A percentile compares a stretch with the other conserved stretches of the same genome.
Conservation (phyloP, 139 green algal genomes). For the Pleodorina starrii region DNA sequence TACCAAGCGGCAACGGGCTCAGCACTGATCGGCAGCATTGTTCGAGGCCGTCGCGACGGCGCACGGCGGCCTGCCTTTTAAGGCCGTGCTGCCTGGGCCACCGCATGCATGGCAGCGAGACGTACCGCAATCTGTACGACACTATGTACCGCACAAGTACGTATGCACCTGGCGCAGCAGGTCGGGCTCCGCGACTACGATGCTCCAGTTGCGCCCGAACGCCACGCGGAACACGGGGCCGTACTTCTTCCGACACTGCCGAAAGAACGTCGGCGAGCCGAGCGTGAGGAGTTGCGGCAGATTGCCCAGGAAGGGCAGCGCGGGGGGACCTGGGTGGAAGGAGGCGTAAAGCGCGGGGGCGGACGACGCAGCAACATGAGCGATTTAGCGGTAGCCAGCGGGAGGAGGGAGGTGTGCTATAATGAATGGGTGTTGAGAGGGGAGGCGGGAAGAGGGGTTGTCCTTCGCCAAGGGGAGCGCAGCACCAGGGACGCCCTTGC, state of each 20-base stretch:
- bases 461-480: too few relatives aligned
- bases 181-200: slow-evolving; percentile 60
- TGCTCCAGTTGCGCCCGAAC: slow-evolving; percentile 41
- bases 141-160: background rate
- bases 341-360: too few relatives aligned
- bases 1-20: background rate
- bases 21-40: background rate
- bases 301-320: slow-evolving; percentile 55
- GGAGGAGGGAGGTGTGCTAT: too few relatives aligned
- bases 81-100: too few relatives aligned
- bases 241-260: slow-evolving; percentile 54
- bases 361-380: too few relatives aligned
- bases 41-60: too few relatives aligned
- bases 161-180: slow-evolving; percentile 34
- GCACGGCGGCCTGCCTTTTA: too few relatives aligned
- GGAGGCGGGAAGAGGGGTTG: too few relatives aligned
- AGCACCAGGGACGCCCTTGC: too few relatives aligned
- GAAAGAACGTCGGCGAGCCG: slow-evolving; percentile 49
- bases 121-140: background rate
- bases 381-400: too few relatives aligned
- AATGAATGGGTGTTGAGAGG: too few relatives aligned
- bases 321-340: slow-evolving; percentile 27
- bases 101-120: background rate
- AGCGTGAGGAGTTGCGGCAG: slow-evolving; percentile 45
- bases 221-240: slow-evolving; percentile 64